Conservation (phyloP, 768 basidiomycete species). For the Chlorophyllum brunneum region DNA sequence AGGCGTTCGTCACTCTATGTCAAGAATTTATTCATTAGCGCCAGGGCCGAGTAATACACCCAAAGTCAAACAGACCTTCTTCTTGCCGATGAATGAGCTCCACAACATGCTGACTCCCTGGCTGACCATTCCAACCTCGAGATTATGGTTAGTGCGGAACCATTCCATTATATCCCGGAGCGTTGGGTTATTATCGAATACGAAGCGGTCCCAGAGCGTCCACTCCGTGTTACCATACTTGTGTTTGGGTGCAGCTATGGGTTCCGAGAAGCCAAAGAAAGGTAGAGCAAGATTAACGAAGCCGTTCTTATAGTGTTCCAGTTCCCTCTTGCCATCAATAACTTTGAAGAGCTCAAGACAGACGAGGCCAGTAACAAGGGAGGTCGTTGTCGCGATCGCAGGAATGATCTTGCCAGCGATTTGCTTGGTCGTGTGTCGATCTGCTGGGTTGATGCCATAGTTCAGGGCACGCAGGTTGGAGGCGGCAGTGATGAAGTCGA, state of each 20-base stretch:
- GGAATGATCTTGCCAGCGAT: constrained; percentile 99
- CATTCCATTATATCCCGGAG: constrained; percentile 78
- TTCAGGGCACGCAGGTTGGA: constrained; percentile 96
- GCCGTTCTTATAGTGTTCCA: constrained; percentile 97
- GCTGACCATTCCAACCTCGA: constrained; percentile 93
- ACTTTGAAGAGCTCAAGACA: constrained; percentile 99
- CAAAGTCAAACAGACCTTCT: constrained; percentile 65
- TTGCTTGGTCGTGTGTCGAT: constrained; percentile 92
- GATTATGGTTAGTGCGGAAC: constrained; percentile 81
- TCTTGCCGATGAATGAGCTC: constrained; percentile 89
- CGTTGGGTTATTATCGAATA: constrained; percentile 86
- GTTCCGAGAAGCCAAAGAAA: constrained; percentile 99
- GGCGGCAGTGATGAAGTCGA: constrained; percentile 97
- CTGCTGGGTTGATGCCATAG: constrained; percentile 84
- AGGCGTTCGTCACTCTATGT: constrained; percentile 80
- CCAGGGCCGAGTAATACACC: background rate
- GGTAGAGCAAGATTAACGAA: constrained; percentile 97
- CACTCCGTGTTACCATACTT: constrained; percentile 89
- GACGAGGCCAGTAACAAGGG: constrained; percentile 91
- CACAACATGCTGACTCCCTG: constrained; percentile 98
- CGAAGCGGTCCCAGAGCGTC: constrained; percentile 98
- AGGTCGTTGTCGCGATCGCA: constrained; percentile 98
- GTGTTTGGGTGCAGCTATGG: constrained; percentile 82
- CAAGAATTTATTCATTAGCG: background rate
- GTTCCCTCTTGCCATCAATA: constrained; percentile 90